Percentiles rank a stretch among this genome's conserved stretches.
phyloP scores from a whole-genome alignment of 441 rosid genomes.

The Gossypium laxum region DNA sequence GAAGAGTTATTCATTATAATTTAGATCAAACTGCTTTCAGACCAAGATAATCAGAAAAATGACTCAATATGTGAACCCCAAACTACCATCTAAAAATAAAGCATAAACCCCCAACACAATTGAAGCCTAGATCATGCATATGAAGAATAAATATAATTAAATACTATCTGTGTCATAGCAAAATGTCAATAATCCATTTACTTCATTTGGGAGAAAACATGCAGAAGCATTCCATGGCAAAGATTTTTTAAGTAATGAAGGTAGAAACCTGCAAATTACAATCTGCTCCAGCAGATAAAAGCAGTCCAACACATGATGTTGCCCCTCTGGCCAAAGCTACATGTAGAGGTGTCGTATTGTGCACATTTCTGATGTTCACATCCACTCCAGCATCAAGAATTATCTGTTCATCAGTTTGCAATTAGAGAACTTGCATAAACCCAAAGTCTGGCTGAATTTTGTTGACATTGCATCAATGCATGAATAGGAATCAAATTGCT shows the following conservation, averaged over 20 bases:
- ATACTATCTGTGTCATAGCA: not conserved
- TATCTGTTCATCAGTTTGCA: conserved; percentile 40
- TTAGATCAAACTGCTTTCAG: not conserved
- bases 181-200: not conserved
- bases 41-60: not conserved
- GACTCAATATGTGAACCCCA: not conserved
- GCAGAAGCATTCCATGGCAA: not conserved
- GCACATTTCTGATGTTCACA: conserved; percentile 78
- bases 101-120: not conserved
- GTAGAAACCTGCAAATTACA: conserved; percentile 77
- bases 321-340: conserved; percentile 95
- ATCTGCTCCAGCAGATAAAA: conserved; percentile 77
- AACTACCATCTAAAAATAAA: not conserved
- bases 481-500: conserved; percentile 10
- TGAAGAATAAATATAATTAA: not conserved
- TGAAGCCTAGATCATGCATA: not conserved
- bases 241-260: not conserved
- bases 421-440: not conserved
- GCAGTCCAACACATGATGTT: conserved; percentile 76
- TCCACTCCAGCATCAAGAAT: conserved; percentile 96
- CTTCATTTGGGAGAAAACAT: conserved; percentile 9
- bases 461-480: conserved; percentile 5
- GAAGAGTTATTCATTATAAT: not conserved
- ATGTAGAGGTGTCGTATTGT: conserved; percentile 86
- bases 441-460: not conserved